Evolutionary conservation across 2,329 filamentous ascomycete species (phyloP).

Genomic region (Aspergillus neotritici): DNA sequence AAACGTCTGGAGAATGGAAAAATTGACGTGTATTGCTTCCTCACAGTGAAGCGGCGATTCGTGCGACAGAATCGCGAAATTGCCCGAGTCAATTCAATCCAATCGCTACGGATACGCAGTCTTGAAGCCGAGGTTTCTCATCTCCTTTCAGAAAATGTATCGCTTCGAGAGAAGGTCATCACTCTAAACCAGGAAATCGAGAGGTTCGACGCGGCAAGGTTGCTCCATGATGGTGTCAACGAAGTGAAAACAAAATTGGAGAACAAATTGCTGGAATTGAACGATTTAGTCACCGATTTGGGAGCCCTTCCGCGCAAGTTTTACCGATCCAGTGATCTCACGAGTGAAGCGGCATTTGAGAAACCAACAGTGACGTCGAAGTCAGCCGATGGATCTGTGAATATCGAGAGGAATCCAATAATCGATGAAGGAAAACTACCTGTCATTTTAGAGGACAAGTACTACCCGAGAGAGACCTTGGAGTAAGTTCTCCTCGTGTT

Average conservation of each 20-base stretch:
- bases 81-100: conserved; percentile 58
- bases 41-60: conserved; percentile 58
- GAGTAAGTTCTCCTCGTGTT: conserved; percentile 40
- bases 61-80: conserved; percentile 63
- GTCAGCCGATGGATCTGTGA: conserved; percentile 11
- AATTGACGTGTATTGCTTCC: background rate
- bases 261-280: conserved; percentile 52
- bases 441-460: conserved; percentile 56
- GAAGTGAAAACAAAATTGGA: conserved; percentile 52
- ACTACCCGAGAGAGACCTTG: conserved; percentile 51
- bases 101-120: conserved; percentile 58
- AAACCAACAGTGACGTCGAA: conserved; percentile 9
- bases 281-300: conserved; percentile 50
- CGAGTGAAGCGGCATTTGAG: conserved; percentile 6
- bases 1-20: background rate
- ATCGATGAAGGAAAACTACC: conserved; percentile 44
- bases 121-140: conserved; percentile 58
- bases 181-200: conserved; percentile 52
- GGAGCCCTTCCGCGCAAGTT: conserved; percentile 38
- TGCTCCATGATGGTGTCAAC: conserved; percentile 44
- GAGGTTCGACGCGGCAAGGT: conserved; percentile 40
- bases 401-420: conserved; percentile 12
- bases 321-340: conserved; percentile 15
- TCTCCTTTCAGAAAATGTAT: conserved; percentile 56
- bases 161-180: conserved; percentile 55